Evolutionary conservation across 179 eudicot species (phyloP).

Genomic region (Beta lomatogona): DNA sequence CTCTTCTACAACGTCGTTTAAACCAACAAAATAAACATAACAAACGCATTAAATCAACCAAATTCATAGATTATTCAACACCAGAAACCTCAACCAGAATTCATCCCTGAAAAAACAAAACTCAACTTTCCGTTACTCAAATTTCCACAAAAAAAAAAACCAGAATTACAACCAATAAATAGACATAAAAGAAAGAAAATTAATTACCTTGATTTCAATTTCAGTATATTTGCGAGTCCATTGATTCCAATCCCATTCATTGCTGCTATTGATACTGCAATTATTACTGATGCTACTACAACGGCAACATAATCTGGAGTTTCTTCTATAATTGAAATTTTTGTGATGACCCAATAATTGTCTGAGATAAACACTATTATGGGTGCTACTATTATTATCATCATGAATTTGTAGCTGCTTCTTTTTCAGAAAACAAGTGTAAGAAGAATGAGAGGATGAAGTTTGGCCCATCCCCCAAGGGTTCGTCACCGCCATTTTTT

Average conservation of each 20-base stretch:
- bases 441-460: slow-evolving; percentile 30
- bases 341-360: slow-evolving; percentile 31
- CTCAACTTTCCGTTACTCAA: not conserved
- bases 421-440: not conserved
- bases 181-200: no score
- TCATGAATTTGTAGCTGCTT: not conserved
- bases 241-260: slow-evolving; percentile 87
- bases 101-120: not conserved
- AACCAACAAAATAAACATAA: no score
- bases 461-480: no score
- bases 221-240: slow-evolving; percentile 88
- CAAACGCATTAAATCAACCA: not conserved
- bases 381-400: not conserved
- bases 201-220: slow-evolving; percentile 44
- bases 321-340: slow-evolving; percentile 10
- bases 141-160: not conserved
- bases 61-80: not conserved
- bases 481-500: no score
- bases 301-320: slow-evolving; percentile 35
- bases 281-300: slow-evolving; percentile 28
- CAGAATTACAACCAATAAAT: not conserved
- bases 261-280: not conserved
- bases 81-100: not conserved
- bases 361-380: slow-evolving; percentile 13
- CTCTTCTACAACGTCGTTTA: no score